These are phyloP conservation scores for Gnetum montanum DNA, from an alignment of 75 land plant species.

Conservation along the genomic window DNA sequence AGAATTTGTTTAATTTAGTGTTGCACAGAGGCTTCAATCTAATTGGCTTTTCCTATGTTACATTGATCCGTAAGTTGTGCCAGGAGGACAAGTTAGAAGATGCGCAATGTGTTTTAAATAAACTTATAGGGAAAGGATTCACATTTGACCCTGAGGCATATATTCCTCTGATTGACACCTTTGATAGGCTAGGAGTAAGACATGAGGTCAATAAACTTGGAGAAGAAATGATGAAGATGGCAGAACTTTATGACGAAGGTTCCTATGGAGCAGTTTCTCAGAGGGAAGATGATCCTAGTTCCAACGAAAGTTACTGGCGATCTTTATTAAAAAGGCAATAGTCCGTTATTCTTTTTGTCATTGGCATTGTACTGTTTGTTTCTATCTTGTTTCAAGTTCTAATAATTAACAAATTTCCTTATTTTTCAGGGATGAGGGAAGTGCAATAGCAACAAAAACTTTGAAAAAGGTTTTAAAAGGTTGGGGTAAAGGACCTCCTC, in stretches of 20 bases:
- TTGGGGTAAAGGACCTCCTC: constrained; percentile 49
- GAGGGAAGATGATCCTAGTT: background rate
- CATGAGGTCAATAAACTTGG: constrained; percentile 47
- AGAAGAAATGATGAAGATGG: constrained; percentile 54
- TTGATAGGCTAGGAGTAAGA: constrained; percentile 33
- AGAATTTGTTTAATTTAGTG: constrained; percentile 26
- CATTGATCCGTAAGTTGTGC: constrained; percentile 40
- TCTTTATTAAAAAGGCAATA: constrained; percentile 36
- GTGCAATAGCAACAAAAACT: constrained; percentile 37
- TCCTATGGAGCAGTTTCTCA: background rate
- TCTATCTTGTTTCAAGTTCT: background rate
- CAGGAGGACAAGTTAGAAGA: constrained; percentile 31
- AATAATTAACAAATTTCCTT: background rate
- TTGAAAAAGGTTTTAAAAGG: constrained; percentile 45
- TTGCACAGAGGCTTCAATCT: constrained; percentile 28
- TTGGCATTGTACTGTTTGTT: background rate
- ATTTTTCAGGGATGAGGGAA: constrained; percentile 57
- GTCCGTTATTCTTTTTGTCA: background rate
- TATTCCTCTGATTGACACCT: constrained; percentile 50
- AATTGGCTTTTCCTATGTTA: constrained; percentile 34
- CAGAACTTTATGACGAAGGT: constrained; percentile 7
- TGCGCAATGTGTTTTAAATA: constrained; percentile 27
- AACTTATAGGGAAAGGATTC: constrained; percentile 31
- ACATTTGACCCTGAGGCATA: constrained; percentile 53
- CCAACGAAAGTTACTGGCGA: constrained; percentile 32